phyloP scores from a whole-genome alignment of 495 filamentous ascomycete species.

The Tuber microsphaerosporum region DNA sequence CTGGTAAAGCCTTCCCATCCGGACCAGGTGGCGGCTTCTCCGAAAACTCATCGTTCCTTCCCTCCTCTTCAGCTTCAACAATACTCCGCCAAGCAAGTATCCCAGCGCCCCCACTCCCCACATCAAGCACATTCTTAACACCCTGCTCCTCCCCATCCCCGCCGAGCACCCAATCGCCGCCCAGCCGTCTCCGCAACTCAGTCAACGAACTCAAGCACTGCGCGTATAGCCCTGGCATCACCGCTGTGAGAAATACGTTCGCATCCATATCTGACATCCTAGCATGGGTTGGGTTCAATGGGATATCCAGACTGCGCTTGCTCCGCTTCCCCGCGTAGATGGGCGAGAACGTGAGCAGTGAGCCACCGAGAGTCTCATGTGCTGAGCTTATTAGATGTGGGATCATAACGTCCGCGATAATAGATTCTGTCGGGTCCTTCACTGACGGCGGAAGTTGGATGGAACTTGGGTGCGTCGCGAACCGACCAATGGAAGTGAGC shows the following conservation, averaged over 20 bases:
- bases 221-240: slow-evolving; percentile 76
- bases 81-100: slow-evolving; percentile 79
- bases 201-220: slow-evolving; percentile 64
- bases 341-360: slow-evolving; percentile 63
- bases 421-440: slow-evolving; percentile 41
- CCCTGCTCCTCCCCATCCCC: slow-evolving; percentile 47
- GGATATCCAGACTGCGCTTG: slow-evolving; percentile 54
- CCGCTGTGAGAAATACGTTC: slow-evolving; percentile 70
- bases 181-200: slow-evolving; percentile 78
- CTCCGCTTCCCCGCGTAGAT: slow-evolving; percentile 42
- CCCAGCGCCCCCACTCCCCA: slow-evolving; percentile 75
- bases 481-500: slow-evolving; percentile 57
- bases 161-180: slow-evolving; percentile 66
- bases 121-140: slow-evolving; percentile 68
- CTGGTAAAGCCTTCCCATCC: slow-evolving; percentile 16
- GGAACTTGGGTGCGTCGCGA: slow-evolving; percentile 61
- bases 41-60: slow-evolving; percentile 50
- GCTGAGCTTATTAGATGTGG: slow-evolving; percentile 68
- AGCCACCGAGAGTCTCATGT: slow-evolving; percentile 64
- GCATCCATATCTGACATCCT: slow-evolving; percentile 75
- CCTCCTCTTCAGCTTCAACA: slow-evolving; percentile 68
- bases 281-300: slow-evolving; percentile 60
- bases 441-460: slow-evolving; percentile 56
- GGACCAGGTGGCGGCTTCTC: slow-evolving; percentile 34
- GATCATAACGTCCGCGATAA: slow-evolving; percentile 60